A percentile compares a stretch with the other conserved stretches of the same genome.
phyloP scores from a whole-genome alignment of 2,329 filamentous ascomycete genomes.

The Blastomyces silverae region DNA sequence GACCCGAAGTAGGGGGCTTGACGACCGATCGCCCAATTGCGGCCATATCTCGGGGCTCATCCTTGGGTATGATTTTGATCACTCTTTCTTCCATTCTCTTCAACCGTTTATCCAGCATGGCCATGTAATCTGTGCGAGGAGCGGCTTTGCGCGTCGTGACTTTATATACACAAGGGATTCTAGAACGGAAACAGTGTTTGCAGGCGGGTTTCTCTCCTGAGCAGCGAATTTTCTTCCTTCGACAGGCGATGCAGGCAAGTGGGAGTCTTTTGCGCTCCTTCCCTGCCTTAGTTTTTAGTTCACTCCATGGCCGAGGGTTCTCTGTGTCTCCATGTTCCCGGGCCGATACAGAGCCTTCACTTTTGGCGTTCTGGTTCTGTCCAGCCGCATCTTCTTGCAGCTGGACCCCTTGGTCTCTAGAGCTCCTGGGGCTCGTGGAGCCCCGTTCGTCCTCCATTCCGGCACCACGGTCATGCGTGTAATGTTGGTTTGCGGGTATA shows the following conservation, averaged over 20 bases:
- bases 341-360: background rate
- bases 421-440: slow-evolving; percentile 10
- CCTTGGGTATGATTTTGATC: slow-evolving; percentile 87
- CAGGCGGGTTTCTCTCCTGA: slow-evolving; percentile 96
- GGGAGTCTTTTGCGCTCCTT: slow-evolving; percentile 93
- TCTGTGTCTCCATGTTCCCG: slow-evolving; percentile 47
- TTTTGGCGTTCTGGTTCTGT: background rate
- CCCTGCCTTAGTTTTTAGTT: slow-evolving; percentile 83
- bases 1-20: slow-evolving; percentile 64
- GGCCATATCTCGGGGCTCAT: slow-evolving; percentile 63
- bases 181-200: slow-evolving; percentile 87
- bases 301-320: slow-evolving; percentile 64
- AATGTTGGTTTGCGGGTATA: background rate
- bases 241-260: slow-evolving; percentile 88
- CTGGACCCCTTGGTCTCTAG: slow-evolving; percentile 1
- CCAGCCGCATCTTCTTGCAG: slow-evolving; percentile 9
- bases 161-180: slow-evolving; percentile 96
- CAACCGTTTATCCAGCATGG: slow-evolving; percentile 91
- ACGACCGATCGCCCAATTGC: slow-evolving; percentile 73
- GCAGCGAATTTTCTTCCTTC: slow-evolving; percentile 95
- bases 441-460: slow-evolving; percentile 7
- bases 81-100: slow-evolving; percentile 98
- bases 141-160: slow-evolving; percentile 90
- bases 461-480: background rate
- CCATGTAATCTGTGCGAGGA: slow-evolving; percentile 96